Base-by-base conservation (phyloP, 495 filamentous ascomycete genomes). In the Penicillium herquei region DNA sequence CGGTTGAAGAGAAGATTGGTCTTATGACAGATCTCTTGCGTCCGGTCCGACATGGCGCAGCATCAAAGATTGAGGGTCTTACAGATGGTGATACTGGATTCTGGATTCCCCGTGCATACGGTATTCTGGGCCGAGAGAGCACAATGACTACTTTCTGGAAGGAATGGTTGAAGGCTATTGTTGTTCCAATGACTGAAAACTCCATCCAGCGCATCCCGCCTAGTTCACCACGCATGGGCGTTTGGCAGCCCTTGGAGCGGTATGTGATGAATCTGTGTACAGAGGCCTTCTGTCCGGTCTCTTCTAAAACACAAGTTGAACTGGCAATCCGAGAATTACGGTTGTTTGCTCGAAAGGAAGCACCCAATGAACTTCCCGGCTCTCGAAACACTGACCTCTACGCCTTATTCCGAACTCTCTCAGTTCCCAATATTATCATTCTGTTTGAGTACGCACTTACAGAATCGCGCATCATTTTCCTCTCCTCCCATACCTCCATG, bases 241-340 rank as follows among this genome's bases (percentile, higher is more conserved):
- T 91, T 55, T 98, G 94, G 94, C 93, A 96, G 65, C 94, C 94
- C 21, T 71, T 98, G 50, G 94, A 98, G 74, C 83, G 91, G 72
- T 98, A 97, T 72, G 94, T 98, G 39, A 89, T 98, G 74, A 98
- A 98, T 66, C 82, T 98, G 17, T 98, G 94, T 71, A 92, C 92
- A 10, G 95, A 98, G 69, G 94, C 94, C 6, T 86, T 93, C 60
- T 90, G 89, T 60, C 94, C 94, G 3, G 86, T 92, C 17, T 87
- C 89, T 21, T 98, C 94, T 5, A 91, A 92, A 70, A 98, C 94
- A 0, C 95, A 98, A 68, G 92, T 98, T 14, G 94, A 98, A 74
- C 77, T 98, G 16, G 84, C 87, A 1, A 86, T 98, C 13, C 85
- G 94, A 43, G 94, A 98, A 62, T 76, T 98, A 55, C 88, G 92